Conservation (phyloP, 2,329 filamentous ascomycete genomes). For the Fusarium solani-melongenae region DNA sequence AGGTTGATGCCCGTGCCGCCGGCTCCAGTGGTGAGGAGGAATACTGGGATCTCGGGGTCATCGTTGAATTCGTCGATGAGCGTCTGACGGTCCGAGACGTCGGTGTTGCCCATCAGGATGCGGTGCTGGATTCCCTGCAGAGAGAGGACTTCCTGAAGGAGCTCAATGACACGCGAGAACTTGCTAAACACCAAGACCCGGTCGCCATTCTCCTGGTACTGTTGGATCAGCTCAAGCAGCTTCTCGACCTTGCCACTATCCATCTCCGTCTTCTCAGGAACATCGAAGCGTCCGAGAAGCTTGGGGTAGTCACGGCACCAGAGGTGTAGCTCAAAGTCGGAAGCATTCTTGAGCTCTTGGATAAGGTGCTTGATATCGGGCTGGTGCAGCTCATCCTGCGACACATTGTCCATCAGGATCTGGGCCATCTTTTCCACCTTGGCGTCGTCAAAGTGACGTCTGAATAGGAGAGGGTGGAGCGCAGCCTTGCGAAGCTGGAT, state of each 20-base stretch:
- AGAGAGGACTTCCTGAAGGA: constrained; percentile 84
- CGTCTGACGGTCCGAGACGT: constrained; percentile 84
- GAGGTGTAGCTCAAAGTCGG: constrained; percentile 73
- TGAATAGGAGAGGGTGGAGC: constrained; percentile 89
- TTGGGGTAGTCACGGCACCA: constrained; percentile 70
- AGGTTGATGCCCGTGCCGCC: constrained; percentile 98
- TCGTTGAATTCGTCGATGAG: constrained; percentile 89
- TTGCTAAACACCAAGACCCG: constrained; percentile 92
- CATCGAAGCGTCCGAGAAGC: constrained; percentile 65
- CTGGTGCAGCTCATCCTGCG: constrained; percentile 64
- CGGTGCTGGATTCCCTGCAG: constrained; percentile 79
- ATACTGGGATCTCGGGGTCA: constrained; percentile 83
- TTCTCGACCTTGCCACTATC: constrained; percentile 86
- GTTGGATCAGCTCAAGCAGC: constrained; percentile 77
- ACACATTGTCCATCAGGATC: constrained; percentile 77
- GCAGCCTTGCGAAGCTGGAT: constrained; percentile 94
- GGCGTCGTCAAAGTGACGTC: constrained; percentile 80
- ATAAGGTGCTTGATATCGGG: constrained; percentile 64
- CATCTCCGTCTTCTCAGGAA: constrained; percentile 64
- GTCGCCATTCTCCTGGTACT: constrained; percentile 84
- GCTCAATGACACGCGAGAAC: constrained; percentile 91
- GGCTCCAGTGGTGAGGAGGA: constrained; percentile 91
- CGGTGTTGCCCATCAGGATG: constrained; percentile 86
- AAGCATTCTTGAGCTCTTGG: constrained; percentile 67
- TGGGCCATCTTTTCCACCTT: constrained; percentile 81